Percentiles rank a stretch among this genome's conserved stretches.
Conservation (phyloP, 1,284 basidiomycete species). For the Agroathelia rolfsii region DNA sequence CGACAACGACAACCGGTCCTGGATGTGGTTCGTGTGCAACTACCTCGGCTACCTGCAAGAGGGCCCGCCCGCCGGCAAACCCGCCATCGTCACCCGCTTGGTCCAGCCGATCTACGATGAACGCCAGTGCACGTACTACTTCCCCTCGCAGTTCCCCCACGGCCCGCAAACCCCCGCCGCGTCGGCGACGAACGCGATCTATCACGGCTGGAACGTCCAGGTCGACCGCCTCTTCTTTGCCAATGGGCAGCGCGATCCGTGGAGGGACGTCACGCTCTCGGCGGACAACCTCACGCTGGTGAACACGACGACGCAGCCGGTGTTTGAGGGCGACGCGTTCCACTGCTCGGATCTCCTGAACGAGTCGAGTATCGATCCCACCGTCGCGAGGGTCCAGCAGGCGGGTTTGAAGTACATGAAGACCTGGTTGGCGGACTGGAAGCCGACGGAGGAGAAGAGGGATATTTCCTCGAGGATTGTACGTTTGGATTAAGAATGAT, state of each 20-base stretch:
- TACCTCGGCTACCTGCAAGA: conserved; percentile 59
- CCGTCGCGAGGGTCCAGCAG: conserved; percentile 43
- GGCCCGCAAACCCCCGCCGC: conserved; percentile 26
- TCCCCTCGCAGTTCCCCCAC: conserved; percentile 42
- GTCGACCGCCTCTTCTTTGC: conserved; percentile 56
- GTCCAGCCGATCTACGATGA: conserved; percentile 49
- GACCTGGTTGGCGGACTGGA: conserved; percentile 42
- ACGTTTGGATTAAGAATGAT: no score
- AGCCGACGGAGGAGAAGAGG: no score
- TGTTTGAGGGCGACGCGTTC: conserved; percentile 50
- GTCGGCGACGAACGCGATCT: conserved; percentile 38
- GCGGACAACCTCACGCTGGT: conserved; percentile 36
- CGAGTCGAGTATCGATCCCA: conserved; percentile 35
- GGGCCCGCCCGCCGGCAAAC: conserved; percentile 40
- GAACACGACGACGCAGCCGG: conserved; percentile 45
- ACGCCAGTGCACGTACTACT: conserved; percentile 56
- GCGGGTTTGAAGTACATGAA: conserved; percentile 34
- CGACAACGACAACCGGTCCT: conserved; percentile 43
- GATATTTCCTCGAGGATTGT: no score
- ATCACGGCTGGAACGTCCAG: conserved; percentile 53
- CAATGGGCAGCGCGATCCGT: conserved; percentile 63
- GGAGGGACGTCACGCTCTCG: conserved; percentile 60
- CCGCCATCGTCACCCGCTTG: conserved; percentile 49
- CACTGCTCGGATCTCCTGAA: conserved; percentile 54
- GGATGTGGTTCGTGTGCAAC: conserved; percentile 63